phyloP scores from a whole-genome alignment of 768 basidiomycete species.

The Suillus spraguei region DNA sequence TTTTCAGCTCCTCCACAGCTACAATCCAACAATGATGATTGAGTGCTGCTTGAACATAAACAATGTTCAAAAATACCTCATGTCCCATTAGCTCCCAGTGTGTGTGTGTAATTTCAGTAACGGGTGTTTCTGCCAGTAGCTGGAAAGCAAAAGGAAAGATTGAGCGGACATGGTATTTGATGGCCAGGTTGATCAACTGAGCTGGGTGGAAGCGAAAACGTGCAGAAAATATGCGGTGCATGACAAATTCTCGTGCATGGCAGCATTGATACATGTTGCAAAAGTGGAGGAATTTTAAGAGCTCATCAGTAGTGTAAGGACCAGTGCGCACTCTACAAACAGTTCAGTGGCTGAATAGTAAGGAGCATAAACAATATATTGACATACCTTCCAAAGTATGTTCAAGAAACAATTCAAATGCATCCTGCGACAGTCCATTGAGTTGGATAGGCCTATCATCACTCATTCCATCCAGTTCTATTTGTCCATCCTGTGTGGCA shows the following conservation, averaged over 20 bases:
- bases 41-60: constrained; percentile 2
- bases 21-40: constrained; percentile 11
- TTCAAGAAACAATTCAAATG: neutral
- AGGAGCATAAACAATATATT: neutral
- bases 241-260: neutral
- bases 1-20: constrained; percentile 13
- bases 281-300: neutral
- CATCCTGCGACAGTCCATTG: neutral
- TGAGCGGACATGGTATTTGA: neutral
- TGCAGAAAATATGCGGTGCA: neutral
- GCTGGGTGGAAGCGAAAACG: neutral
- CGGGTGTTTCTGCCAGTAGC: neutral
- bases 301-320: neutral
- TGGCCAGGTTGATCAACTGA: constrained; percentile 7
- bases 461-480: neutral
- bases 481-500: neutral
- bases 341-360: neutral
- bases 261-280: neutral
- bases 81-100: constrained; percentile 10
- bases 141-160: constrained; percentile 4
- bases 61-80: neutral
- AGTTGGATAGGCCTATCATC: neutral
- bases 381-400: neutral
- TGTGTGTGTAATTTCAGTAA: neutral
- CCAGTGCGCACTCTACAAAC: neutral